Evolutionary conservation across 2,329 filamentous ascomycete genomes (phyloP).

Genomic region (Pyricularia sp.): DNA sequence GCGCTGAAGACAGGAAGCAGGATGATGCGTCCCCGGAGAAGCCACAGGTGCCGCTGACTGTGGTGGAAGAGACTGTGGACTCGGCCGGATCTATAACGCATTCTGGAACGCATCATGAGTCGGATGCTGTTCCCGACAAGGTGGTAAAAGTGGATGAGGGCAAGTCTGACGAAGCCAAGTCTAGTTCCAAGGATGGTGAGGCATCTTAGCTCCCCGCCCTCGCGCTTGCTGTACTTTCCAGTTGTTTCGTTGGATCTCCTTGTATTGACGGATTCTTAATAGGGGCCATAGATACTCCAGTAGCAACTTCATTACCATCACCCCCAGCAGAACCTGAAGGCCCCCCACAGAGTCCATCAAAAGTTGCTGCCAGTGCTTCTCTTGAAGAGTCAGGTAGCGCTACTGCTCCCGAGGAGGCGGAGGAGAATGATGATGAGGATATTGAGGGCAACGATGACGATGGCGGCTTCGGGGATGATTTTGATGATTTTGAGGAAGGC

Average conservation of each 20-base stretch:
- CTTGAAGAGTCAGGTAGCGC: background rate
- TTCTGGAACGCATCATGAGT: constrained; percentile 33
- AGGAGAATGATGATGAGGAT: constrained; percentile 9
- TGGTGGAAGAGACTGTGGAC: constrained; percentile 43
- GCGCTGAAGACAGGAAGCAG: background rate
- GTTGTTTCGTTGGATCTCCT: constrained; percentile 10
- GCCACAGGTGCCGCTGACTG: constrained; percentile 36
- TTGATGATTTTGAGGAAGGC: constrained; percentile 55
- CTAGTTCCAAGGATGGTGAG: background rate
- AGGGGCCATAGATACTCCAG: constrained; percentile 22
- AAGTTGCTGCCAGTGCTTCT: background rate
- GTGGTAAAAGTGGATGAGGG: constrained; percentile 35
- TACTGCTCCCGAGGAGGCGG: background rate
- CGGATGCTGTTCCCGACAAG: constrained; percentile 45
- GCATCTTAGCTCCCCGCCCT: background rate
- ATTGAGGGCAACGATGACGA: constrained; percentile 24
- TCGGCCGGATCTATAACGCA: constrained; percentile 32
- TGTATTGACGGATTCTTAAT: constrained; percentile 21
- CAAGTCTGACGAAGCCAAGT: constrained; percentile 16
- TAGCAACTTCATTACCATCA: constrained; percentile 15
- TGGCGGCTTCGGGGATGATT: constrained; percentile 49
- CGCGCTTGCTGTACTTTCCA: constrained; percentile 9
- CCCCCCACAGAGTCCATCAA: background rate
- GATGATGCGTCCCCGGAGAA: constrained; percentile 24
- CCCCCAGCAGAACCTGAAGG: background rate